Evolutionary conservation across 208 protist genomes (phyloP).

Genomic region (Trichomonas vaginalis): DNA sequence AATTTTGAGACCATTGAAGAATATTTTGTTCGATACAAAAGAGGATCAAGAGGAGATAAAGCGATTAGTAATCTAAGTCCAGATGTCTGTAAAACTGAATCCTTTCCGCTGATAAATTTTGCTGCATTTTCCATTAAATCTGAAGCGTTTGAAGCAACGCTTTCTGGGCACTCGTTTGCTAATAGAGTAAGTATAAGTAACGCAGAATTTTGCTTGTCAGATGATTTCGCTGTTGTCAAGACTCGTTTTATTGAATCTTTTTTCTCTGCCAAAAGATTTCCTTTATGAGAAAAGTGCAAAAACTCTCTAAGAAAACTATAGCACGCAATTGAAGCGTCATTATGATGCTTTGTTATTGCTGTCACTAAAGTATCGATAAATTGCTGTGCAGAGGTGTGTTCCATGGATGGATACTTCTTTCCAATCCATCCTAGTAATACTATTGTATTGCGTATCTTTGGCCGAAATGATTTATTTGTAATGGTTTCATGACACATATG

Average conservation of each 20-base stretch:
- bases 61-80: not conserved
- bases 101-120: not conserved
- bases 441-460: not conserved
- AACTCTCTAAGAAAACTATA: not conserved
- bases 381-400: not conserved
- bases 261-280: not conserved
- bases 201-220: not conserved
- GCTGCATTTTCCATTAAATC: not conserved
- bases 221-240: not conserved
- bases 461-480: not conserved
- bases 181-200: not conserved
- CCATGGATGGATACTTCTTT: not conserved
- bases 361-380: not conserved
- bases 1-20: not conserved
- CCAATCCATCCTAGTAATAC: not conserved
- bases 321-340: not conserved
- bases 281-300: not conserved
- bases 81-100: not conserved
- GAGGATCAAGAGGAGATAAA: not conserved
- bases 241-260: not conserved
- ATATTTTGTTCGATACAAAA: not conserved
- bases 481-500: not conserved
- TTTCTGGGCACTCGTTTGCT: not conserved
- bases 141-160: not conserved
- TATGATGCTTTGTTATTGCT: not conserved